Conservation (phyloP, 2,329 filamentous ascomycete species). For the Colletotrichum zoysiae region DNA sequence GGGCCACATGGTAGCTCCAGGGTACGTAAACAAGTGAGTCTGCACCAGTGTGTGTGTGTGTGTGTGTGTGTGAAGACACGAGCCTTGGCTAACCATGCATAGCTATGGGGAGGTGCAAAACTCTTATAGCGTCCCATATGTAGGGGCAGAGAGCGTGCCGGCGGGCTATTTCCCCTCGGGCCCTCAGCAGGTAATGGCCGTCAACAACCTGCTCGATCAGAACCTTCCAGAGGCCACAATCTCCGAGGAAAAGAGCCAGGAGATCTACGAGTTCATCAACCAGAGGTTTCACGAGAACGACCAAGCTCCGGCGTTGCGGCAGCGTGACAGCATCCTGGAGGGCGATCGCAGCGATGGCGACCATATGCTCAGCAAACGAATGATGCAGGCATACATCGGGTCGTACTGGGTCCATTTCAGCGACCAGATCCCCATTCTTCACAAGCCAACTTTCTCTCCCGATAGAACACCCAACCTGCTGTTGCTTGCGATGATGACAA, state of each 20-base stretch:
- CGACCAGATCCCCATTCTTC: slow-evolving; percentile 92
- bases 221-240: slow-evolving; percentile 83
- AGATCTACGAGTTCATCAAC: slow-evolving; percentile 85
- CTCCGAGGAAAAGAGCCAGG: slow-evolving; percentile 88
- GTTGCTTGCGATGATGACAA: slow-evolving; percentile 89
- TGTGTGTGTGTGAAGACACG: background rate
- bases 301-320: slow-evolving; percentile 78
- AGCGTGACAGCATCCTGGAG: slow-evolving; percentile 81
- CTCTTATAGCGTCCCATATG: slow-evolving; percentile 64
- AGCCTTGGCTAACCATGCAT: slow-evolving; percentile 45
- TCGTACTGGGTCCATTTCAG: slow-evolving; percentile 98
- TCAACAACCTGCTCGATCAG: slow-evolving; percentile 86
- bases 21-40: slow-evolving; percentile 49
- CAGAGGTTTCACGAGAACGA: slow-evolving; percentile 85
- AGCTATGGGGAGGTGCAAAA: slow-evolving; percentile 68
- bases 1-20: slow-evolving; percentile 62
- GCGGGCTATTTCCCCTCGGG: slow-evolving; percentile 70
- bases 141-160: slow-evolving; percentile 60
- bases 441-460: slow-evolving; percentile 92
- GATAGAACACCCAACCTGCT: slow-evolving; percentile 88
- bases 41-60: background rate
- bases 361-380: slow-evolving; percentile 83
- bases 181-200: slow-evolving; percentile 87
- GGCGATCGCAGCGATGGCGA: slow-evolving; percentile 77
- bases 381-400: slow-evolving; percentile 95